Conservation (phyloP, 163 green algal species). For the Scenedesmus sp. region DNA sequence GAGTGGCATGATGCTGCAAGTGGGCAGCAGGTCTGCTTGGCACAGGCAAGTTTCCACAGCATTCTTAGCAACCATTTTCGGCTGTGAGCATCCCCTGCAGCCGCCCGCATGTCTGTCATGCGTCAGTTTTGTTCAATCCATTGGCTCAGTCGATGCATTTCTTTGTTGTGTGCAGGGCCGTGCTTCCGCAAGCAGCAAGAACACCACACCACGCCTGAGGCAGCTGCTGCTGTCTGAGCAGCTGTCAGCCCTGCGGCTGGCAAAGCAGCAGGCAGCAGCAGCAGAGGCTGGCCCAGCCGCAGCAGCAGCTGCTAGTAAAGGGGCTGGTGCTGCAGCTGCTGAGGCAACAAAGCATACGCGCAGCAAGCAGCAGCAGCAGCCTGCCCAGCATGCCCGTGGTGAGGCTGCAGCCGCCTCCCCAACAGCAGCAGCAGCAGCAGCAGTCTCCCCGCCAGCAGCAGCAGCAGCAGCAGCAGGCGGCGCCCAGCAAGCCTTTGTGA, state of each 20-base stretch:
- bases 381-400: neutral
- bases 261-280: neutral
- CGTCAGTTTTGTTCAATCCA: neutral
- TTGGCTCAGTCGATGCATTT: neutral
- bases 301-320: neutral
- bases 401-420: constrained; percentile 1
- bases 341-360: neutral
- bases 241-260: constrained; percentile 6
- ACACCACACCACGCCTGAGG: constrained; percentile 8
- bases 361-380: constrained; percentile 28
- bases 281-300: neutral
- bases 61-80: neutral
- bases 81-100: neutral
- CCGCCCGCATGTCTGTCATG: neutral
- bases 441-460: constrained; percentile 12
- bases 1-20: neutral
- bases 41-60: neutral
- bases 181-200: neutral
- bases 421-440: constrained; percentile 23
- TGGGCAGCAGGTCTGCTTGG: neutral
- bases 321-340: neutral
- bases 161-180: neutral
- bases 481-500: constrained; percentile 21
- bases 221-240: constrained; percentile 12
- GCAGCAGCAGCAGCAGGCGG: constrained; percentile 5